Conservation (phyloP, 768 basidiomycete species). For the Coprinellus aureogranulatus region DNA sequence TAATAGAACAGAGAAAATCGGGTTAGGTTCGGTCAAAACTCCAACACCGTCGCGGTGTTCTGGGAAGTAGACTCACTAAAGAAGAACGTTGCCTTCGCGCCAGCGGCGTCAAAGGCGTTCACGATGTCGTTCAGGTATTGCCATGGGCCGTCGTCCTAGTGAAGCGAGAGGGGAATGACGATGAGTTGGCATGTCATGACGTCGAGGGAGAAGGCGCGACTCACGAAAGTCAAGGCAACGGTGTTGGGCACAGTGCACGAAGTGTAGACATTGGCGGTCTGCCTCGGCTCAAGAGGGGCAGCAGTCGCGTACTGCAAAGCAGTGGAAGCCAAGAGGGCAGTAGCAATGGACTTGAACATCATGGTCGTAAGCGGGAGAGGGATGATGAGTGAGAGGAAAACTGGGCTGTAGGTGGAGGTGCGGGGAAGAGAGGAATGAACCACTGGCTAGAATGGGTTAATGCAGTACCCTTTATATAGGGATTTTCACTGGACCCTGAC, state of each 20-base stretch:
- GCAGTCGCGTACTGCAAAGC: slow-evolving; percentile 4
- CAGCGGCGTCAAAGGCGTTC: slow-evolving; percentile 29
- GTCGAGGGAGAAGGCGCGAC: slow-evolving; percentile 11
- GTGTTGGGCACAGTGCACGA: slow-evolving; percentile 37
- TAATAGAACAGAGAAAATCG: background rate
- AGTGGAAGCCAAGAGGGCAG: slow-evolving; percentile 13
- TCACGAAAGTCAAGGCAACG: slow-evolving; percentile 44
- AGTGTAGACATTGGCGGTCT: slow-evolving; percentile 30
- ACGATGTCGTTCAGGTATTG: slow-evolving; percentile 29
- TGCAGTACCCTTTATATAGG: background rate
- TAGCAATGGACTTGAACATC: background rate
- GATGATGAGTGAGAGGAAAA: background rate
- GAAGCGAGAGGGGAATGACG: background rate
- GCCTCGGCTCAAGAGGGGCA: slow-evolving; percentile 10
- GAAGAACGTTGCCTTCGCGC: slow-evolving; percentile 44
- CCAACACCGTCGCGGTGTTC: background rate
- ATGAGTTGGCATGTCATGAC: background rate
- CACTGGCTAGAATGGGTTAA: background rate
- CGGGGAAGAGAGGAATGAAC: background rate
- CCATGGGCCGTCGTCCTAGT: slow-evolving; percentile 37
- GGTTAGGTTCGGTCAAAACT: background rate
- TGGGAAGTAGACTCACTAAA: slow-evolving; percentile 27
- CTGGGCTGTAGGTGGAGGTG: background rate
- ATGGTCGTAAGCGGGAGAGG: background rate
- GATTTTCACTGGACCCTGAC: background rate